These are phyloP conservation scores for Amanita polypyramis DNA, from an alignment of 768 basidiomycete species.

Conservation along the genomic window DNA sequence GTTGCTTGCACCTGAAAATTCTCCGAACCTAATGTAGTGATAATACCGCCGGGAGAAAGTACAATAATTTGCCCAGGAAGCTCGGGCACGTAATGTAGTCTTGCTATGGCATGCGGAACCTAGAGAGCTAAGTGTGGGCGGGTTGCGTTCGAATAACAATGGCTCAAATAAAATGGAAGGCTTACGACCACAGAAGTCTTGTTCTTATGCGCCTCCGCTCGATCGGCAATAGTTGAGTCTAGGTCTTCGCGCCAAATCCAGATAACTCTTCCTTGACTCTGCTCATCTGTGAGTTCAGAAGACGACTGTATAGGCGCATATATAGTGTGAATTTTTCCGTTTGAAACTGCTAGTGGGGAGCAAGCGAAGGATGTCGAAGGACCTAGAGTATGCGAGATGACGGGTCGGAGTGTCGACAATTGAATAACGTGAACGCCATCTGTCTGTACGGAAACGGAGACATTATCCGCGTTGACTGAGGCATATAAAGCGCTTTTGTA, in stretches of 20 bases:
- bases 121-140: constrained; percentile 3
- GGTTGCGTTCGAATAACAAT: background rate
- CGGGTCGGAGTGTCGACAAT: constrained; percentile 55
- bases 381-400: constrained; percentile 59
- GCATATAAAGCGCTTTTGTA: constrained; percentile 15
- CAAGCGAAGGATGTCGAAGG: constrained; percentile 54
- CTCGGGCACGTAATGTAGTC: background rate
- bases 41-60: constrained; percentile 20
- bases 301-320: constrained; percentile 44
- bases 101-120: constrained; percentile 6
- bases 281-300: constrained; percentile 27
- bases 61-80: constrained; percentile 15
- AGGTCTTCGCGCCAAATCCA: constrained; percentile 54
- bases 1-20: constrained; percentile 7
- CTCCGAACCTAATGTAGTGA: constrained; percentile 22
- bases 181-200: constrained; percentile 22
- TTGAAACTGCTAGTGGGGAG: constrained; percentile 37
- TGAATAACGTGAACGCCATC: constrained; percentile 68
- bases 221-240: constrained; percentile 23
- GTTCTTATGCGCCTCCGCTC: constrained; percentile 25
- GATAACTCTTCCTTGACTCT: constrained; percentile 37
- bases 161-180: constrained; percentile 28
- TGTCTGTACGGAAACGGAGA: constrained; percentile 57
- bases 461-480: constrained; percentile 12
- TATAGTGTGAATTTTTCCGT: constrained; percentile 32